Conservation (phyloP, 768 basidiomycete species). For the Gymnopilus junonius region DNA sequence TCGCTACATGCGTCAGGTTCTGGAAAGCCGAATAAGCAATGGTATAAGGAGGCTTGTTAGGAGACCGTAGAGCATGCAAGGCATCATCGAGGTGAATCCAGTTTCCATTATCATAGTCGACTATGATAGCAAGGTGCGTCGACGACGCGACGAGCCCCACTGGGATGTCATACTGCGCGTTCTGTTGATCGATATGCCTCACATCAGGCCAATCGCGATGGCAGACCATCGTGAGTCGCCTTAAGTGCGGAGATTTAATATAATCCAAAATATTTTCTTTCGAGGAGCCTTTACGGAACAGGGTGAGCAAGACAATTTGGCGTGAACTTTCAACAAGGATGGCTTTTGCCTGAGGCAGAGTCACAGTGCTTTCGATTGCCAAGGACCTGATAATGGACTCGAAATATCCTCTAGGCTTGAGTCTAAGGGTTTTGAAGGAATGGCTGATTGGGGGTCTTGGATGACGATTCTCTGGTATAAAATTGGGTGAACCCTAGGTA, state of each 20-base stretch:
- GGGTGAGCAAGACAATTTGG: slow-evolving; percentile 4
- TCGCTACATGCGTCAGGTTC: slow-evolving; percentile 12
- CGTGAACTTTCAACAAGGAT: slow-evolving; percentile 14
- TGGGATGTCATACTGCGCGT: slow-evolving; percentile 24
- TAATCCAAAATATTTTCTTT: slow-evolving; percentile 8
- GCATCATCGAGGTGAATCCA: background rate
- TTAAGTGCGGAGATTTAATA: slow-evolving; percentile 6
- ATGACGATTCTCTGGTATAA: slow-evolving; percentile 32
- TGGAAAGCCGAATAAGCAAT: slow-evolving; percentile 2
- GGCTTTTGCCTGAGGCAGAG: slow-evolving; percentile 3
- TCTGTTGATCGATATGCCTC: background rate
- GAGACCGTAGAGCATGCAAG: background rate
- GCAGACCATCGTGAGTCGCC: slow-evolving; percentile 16
- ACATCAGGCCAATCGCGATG: background rate
- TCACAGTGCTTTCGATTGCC: slow-evolving; percentile 8
- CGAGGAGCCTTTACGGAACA: slow-evolving; percentile 7
- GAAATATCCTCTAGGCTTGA: slow-evolving; percentile 13
- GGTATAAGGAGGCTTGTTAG: background rate
- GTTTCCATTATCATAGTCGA: background rate
- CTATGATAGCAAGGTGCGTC: slow-evolving; percentile 31
- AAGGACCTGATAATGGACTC: slow-evolving; percentile 11
- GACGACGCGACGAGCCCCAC: slow-evolving; percentile 22
- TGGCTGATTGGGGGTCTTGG: slow-evolving; percentile 23
- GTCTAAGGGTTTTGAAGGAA: slow-evolving; percentile 21
- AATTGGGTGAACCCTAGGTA: slow-evolving; percentile 31